Evolutionary conservation across 768 basidiomycete species (phyloP).

Genomic region (Lactarius psammicola): DNA sequence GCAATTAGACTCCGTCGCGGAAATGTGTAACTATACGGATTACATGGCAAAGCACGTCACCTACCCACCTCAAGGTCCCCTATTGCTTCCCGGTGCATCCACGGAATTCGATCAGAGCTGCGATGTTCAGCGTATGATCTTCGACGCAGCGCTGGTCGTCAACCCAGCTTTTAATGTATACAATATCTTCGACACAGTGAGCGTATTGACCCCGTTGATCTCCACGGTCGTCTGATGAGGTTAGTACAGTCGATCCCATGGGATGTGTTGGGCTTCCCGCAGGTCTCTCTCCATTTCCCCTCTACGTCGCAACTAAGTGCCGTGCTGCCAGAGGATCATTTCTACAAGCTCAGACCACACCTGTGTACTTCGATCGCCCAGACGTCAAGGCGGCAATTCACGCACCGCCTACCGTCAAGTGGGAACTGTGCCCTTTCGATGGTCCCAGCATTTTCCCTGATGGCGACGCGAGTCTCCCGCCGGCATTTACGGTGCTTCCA

Average conservation of each 20-base stretch:
- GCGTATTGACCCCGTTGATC: constrained; percentile 22
- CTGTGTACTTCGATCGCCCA: constrained; percentile 65
- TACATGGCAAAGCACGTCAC: constrained; percentile 62
- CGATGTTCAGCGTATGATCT: constrained; percentile 66
- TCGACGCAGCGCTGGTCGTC: constrained; percentile 55
- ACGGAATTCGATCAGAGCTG: constrained; percentile 50
- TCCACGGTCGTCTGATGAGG: not conserved
- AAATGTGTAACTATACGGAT: constrained; percentile 57
- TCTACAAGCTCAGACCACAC: constrained; percentile 49
- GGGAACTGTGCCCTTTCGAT: constrained; percentile 56
- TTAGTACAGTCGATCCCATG: constrained; percentile 53
- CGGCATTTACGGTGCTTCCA: constrained; percentile 64
- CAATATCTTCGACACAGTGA: constrained; percentile 66
- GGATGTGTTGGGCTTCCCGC: constrained; percentile 86
- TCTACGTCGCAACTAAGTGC: not conserved
- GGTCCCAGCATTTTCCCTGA: constrained; percentile 57
- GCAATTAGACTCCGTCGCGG: constrained; percentile 52
- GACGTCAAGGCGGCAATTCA: constrained; percentile 74
- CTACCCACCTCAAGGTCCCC: constrained; percentile 62
- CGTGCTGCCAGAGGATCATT: constrained; percentile 49
- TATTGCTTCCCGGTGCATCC: constrained; percentile 67
- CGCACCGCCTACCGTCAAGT: constrained; percentile 57
- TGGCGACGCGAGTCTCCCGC: constrained; percentile 60
- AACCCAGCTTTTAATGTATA: constrained; percentile 81
- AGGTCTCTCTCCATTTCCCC: constrained; percentile 27